phyloP scores from a whole-genome alignment of 495 filamentous ascomycete species.

The Glutinoglossum americanum region DNA sequence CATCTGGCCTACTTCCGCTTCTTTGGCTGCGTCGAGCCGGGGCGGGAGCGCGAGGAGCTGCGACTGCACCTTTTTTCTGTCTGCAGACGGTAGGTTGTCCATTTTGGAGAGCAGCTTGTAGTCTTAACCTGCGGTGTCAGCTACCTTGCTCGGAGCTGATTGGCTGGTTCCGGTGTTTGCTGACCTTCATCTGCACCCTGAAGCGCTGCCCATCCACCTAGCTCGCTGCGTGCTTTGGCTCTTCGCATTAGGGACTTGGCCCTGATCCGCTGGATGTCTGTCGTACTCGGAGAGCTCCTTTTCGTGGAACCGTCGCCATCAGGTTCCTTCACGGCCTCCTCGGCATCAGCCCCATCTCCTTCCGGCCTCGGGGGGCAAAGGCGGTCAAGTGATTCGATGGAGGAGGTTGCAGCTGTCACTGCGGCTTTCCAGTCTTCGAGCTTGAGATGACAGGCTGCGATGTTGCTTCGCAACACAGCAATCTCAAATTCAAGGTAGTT shows the following conservation, averaged over 20 bases:
- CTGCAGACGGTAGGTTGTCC: constrained; percentile 34
- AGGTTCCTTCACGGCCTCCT: constrained; percentile 8
- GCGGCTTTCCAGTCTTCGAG: constrained; percentile 73
- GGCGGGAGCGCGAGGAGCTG: constrained; percentile 42
- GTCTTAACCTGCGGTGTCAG: constrained; percentile 6
- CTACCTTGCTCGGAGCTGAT: background rate
- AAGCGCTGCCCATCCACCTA: constrained; percentile 60
- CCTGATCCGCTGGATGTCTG: constrained; percentile 55
- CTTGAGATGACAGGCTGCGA: constrained; percentile 79
- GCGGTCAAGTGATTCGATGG: constrained; percentile 49
- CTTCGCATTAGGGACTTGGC: constrained; percentile 73
- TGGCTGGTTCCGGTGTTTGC: background rate
- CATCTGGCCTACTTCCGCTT: constrained; percentile 83
- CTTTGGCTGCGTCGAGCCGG: constrained; percentile 49
- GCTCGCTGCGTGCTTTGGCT: constrained; percentile 47
- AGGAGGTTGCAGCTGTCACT: constrained; percentile 46
- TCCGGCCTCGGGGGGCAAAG: constrained; percentile 21
- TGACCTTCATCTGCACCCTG: constrained; percentile 47
- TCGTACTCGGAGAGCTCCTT: constrained; percentile 17
- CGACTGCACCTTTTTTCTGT: constrained; percentile 40
- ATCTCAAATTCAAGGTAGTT: constrained; percentile 79
- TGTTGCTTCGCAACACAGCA: constrained; percentile 69
- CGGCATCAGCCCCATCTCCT: constrained; percentile 28
- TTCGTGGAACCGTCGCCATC: constrained; percentile 17
- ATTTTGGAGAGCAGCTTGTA: constrained; percentile 18